phyloP scores from a whole-genome alignment of 345 rosid genomes.

The Syzygium oleosum region DNA sequence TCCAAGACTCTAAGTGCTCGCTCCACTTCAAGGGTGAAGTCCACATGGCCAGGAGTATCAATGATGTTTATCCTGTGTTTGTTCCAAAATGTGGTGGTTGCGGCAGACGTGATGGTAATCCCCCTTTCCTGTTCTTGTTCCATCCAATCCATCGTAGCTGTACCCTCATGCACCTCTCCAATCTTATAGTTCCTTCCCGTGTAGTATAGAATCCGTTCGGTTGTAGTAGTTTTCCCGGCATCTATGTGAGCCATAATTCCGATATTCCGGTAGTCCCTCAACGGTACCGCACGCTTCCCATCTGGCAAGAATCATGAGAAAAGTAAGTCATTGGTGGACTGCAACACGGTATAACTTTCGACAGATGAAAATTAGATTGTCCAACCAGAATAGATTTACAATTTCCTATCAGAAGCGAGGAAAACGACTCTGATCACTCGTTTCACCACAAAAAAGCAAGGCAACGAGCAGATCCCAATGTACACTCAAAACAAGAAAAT shows the following conservation, averaged over 20 bases:
- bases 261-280: conserved; percentile 82
- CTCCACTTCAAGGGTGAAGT: conserved; percentile 95
- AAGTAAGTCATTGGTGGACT: background rate
- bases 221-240: conserved; percentile 97
- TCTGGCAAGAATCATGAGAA: conserved; percentile 22
- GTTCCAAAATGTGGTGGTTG: conserved; percentile 91
- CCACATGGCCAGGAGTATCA: conserved; percentile 95
- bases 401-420: background rate
- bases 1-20: conserved; percentile 94
- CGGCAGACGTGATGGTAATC: conserved; percentile 95
- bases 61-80: conserved; percentile 90
- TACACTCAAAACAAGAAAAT: background rate
- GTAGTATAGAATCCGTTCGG: conserved; percentile 76
- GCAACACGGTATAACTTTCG: background rate
- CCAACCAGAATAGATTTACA: background rate
- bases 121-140: conserved; percentile 99
- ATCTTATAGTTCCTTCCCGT: conserved; percentile 97
- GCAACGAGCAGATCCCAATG: background rate
- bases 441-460: background rate
- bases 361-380: background rate
- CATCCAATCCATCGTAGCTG: conserved; percentile 99
- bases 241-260: conserved; percentile 99
- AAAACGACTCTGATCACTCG: background rate
- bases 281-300: conserved; percentile 54
- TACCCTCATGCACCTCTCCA: conserved; percentile 96